These are phyloP conservation scores for Protomyces inundatus DNA, from an alignment of 1,139 yeast species.

Conservation along the genomic window DNA sequence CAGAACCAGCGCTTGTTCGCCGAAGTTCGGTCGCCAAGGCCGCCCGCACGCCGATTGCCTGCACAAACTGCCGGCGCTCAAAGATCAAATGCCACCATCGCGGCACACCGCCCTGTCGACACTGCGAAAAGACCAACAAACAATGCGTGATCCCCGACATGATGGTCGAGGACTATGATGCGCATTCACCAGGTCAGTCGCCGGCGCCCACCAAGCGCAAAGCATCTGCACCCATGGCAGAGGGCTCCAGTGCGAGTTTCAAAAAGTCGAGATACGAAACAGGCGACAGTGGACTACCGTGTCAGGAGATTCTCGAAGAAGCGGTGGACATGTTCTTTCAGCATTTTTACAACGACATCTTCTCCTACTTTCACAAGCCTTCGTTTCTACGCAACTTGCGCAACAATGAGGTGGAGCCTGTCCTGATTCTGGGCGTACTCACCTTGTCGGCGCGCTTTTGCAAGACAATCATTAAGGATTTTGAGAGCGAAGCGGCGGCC, in stretches of 20 bases:
- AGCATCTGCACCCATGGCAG: constrained; percentile 7
- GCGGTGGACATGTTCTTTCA: constrained; percentile 17
- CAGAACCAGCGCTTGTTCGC: background rate
- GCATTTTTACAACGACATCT: constrained; percentile 22
- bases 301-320: constrained; percentile 12
- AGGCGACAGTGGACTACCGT: constrained; percentile 9
- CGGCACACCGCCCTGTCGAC: constrained; percentile 23
- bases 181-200: background rate
- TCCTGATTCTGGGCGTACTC: constrained; percentile 16
- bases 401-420: constrained; percentile 18
- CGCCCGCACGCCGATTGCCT: constrained; percentile 20
- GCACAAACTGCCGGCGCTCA: constrained; percentile 16
- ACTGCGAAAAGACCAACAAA: constrained; percentile 17
- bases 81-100: constrained; percentile 23
- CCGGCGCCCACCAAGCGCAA: constrained; percentile 16
- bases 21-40: background rate
- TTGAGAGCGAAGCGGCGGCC: constrained; percentile 22
- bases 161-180: constrained; percentile 3
- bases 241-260: constrained; percentile 8
- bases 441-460: constrained; percentile 21
- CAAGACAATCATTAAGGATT: constrained; percentile 11
- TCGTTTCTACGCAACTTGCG: constrained; percentile 12
- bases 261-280: constrained; percentile 17
- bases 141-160: constrained; percentile 21
- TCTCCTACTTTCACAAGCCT: constrained; percentile 18